Percentiles rank a stretch among this genome's conserved stretches.
These are phyloP conservation scores for Ophiocordyceps camponoti-leonardi DNA, from an alignment of 2,329 filamentous ascomycete species.

Conservation along the genomic window DNA sequence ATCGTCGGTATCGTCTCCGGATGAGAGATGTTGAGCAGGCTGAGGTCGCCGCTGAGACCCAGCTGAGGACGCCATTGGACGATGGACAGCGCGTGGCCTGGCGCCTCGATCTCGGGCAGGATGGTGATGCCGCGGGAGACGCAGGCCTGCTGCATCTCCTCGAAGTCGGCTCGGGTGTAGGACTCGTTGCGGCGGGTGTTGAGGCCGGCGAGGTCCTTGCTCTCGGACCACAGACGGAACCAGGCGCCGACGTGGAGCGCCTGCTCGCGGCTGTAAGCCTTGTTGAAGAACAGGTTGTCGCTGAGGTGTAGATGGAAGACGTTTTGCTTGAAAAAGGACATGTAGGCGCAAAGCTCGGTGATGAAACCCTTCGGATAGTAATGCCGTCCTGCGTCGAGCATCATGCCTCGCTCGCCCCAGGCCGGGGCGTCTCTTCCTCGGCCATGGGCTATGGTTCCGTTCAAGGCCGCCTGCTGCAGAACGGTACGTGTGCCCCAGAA, in stretches of 20 bases:
- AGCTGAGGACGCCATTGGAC: constrained; percentile 42
- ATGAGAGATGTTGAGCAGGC: constrained; percentile 25
- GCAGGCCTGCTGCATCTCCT: constrained; percentile 32
- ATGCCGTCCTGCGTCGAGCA: constrained; percentile 36
- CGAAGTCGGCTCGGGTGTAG: constrained; percentile 31
- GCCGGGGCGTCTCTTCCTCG: constrained; percentile 29
- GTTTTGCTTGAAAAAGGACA: constrained; percentile 45
- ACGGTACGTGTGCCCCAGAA: constrained; percentile 42
- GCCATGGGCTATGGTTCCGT: constrained; percentile 21
- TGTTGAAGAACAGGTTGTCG: constrained; percentile 35
- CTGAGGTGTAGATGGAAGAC: constrained; percentile 40
- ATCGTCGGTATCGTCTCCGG: constrained; percentile 33
- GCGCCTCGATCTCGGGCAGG: constrained; percentile 41
- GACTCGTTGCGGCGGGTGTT: constrained; percentile 36
- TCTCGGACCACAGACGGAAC: constrained; percentile 35
- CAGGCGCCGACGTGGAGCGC: constrained; percentile 30
- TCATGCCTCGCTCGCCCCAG: constrained; percentile 29
- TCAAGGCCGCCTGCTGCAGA: constrained; percentile 29
- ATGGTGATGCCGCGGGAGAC: constrained; percentile 37
- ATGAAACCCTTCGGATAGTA: constrained; percentile 37
- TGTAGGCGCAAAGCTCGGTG: constrained; percentile 39
- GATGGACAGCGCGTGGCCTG: constrained; percentile 37
- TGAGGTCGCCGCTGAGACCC: constrained; percentile 25
- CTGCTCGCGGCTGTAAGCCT: constrained; percentile 27
- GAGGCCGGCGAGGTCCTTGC: constrained; percentile 26